Percentiles rank a stretch among this genome's conserved stretches.
Evolutionary conservation across 176 grass and related monocot genomes (phyloP).

Genomic region (Tillandsia fasciculata): DNA sequence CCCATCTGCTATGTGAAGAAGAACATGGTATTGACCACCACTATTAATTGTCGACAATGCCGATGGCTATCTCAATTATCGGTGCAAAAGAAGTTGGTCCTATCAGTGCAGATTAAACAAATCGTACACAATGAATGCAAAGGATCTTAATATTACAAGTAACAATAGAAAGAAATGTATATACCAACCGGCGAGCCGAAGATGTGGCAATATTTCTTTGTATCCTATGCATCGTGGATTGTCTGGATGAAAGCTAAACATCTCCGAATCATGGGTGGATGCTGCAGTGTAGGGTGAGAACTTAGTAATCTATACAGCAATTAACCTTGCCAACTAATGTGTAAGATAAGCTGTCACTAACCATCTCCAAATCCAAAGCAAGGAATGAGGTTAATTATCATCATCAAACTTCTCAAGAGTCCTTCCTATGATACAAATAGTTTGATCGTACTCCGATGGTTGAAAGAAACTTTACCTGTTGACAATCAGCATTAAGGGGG

Average conservation of each 20-base stretch:
- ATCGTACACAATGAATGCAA: conserved; percentile 7
- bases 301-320: neutral
- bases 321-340: neutral
- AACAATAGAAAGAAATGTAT: conserved; percentile 3
- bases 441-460: conserved; percentile 56
- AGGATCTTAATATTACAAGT: neutral
- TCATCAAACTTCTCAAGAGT: conserved; percentile 66
- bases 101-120: conserved; percentile 13
- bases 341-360: conserved; percentile 26
- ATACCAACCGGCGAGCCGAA: conserved; percentile 49
- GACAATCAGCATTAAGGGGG: neutral
- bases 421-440: conserved; percentile 61
- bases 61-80: too few species aligned
- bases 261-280: conserved; percentile 61
- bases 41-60: too few species aligned
- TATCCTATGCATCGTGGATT: conserved; percentile 43
- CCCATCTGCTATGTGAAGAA: too few species aligned
- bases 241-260: conserved; percentile 73
- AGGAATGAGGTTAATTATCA: conserved; percentile 69
- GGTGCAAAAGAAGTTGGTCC: too few species aligned
- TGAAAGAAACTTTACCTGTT: conserved; percentile 45
- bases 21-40: too few species aligned
- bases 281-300: conserved; percentile 21
- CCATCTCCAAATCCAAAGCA: conserved; percentile 71
- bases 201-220: conserved; percentile 56